Percentiles rank a stretch among this genome's conserved stretches.
Evolutionary conservation across 2,329 filamentous ascomycete species (phyloP).

Genomic region (Dactylellina cionopaga): DNA sequence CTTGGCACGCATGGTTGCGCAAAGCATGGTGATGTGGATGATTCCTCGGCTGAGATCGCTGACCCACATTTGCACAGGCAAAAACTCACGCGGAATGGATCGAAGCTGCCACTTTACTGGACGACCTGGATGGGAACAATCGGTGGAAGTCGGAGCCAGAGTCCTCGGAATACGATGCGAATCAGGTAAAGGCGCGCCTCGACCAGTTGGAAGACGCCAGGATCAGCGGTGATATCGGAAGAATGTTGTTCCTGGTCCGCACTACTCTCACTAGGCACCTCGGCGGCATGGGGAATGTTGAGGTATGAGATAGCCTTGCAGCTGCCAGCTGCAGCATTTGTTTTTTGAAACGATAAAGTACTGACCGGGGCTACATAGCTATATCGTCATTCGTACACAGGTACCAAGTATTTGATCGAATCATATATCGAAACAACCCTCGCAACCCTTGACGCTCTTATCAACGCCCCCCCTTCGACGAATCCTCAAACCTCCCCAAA

Average conservation of each 20-base stretch:
- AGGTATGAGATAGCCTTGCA: conserved; percentile 57
- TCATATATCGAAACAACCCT: conserved; percentile 83
- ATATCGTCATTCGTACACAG: conserved; percentile 84
- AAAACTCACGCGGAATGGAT: conserved; percentile 78
- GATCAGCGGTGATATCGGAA: conserved; percentile 74
- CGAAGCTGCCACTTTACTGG: conserved; percentile 77
- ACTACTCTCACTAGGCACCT: conserved; percentile 82
- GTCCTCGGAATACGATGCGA: conserved; percentile 76
- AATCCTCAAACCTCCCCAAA: conserved; percentile 60
- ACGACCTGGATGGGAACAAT: conserved; percentile 81
- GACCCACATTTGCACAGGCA: conserved; percentile 65
- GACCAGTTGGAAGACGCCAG: conserved; percentile 79
- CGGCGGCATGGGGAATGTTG: conserved; percentile 84
- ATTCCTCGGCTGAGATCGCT: conserved; percentile 35
- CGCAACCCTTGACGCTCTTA: conserved; percentile 76
- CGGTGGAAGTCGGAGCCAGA: conserved; percentile 78
- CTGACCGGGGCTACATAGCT: conserved; percentile 61
- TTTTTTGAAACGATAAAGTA: background rate
- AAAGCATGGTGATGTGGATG: conserved; percentile 32
- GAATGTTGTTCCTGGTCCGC: conserved; percentile 82
- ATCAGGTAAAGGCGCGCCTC: conserved; percentile 75
- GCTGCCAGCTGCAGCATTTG: background rate
- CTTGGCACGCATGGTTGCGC: conserved; percentile 32
- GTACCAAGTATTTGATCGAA: conserved; percentile 88
- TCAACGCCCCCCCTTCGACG: conserved; percentile 64